Evolutionary conservation across 495 filamentous ascomycete genomes (phyloP), one percentile per base, ranked within the genome.

Genomic region (Podospora fimiseda): DNA sequence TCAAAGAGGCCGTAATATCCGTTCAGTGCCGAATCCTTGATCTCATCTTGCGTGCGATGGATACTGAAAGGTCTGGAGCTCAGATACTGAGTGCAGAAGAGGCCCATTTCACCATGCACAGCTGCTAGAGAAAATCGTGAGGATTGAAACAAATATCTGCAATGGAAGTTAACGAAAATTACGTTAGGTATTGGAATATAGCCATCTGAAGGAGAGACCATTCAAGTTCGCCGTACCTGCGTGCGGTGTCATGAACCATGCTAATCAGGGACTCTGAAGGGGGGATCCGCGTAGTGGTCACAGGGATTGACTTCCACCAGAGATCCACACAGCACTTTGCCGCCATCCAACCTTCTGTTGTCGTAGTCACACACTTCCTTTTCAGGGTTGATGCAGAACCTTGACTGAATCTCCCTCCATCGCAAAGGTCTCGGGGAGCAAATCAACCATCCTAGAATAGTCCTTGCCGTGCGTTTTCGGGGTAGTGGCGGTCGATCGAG

Each of bases 331-430:
- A 49, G 2, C 1, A 16, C 11, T n/a, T 49, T 49, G 46, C 46
- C 36, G 20, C 9, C 38, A 37, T 49, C 46, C 13, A 49, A 4
- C 6, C 46, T 8, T n/a, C 30, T 24, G 8, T 49, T 49, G 9
- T 49, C 33, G 27, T 9, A 49, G 15, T 49, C 20, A 30, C 46
- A 49, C 2, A 38, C n/a, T 9, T 30, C 46, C 2, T 27, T 36
- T 16, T 49, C 24, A 2, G 11, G 21, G n/a, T 49, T 16, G 15
- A 38, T 49, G 46, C 46, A 49, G 16, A 49, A 49, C 16, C 4
- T 37, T 3, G 46, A 36, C 16, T 49, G 46, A 30, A 49, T 49
- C n/a, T 38, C 46, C 22, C 30, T 49, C 46, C 46, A 49, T 19
- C 46, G 22, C n/a, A 38, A 20, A 16, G 46, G 46, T 30, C 46